Percentiles rank a stretch among this genome's conserved stretches.
Evolutionary conservation across 2,329 filamentous ascomycete species (phyloP).

Genomic region (Lachnellula suecica): DNA sequence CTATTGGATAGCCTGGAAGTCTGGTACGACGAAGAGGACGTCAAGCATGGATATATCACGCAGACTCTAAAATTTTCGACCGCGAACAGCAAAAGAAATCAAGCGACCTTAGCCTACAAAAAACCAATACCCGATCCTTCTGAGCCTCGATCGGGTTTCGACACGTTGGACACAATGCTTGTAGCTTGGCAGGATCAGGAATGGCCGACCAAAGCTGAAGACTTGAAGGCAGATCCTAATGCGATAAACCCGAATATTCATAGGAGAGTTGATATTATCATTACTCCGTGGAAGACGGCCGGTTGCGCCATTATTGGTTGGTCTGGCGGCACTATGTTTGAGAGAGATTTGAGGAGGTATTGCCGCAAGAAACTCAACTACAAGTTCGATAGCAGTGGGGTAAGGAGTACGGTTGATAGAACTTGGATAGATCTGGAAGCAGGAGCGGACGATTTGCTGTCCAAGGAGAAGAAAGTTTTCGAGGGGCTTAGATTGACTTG

Average conservation of each 20-base stretch:
- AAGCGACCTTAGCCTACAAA: slow-evolving; percentile 56
- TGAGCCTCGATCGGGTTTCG: slow-evolving; percentile 64
- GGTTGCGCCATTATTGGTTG: slow-evolving; percentile 88
- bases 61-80: slow-evolving; percentile 74
- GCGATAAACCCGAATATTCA: slow-evolving; percentile 71
- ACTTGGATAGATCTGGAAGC: slow-evolving; percentile 71
- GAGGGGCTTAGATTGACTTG: slow-evolving; percentile 70
- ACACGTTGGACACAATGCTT: slow-evolving; percentile 86
- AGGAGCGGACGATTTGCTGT: slow-evolving; percentile 56
- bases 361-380: slow-evolving; percentile 69
- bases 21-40: slow-evolving; percentile 28
- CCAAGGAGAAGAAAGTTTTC: slow-evolving; percentile 81
- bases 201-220: slow-evolving; percentile 40
- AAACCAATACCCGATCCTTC: slow-evolving; percentile 33
- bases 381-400: slow-evolving; percentile 91
- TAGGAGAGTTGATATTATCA: slow-evolving; percentile 86
- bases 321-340: slow-evolving; percentile 86
- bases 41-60: slow-evolving; percentile 61
- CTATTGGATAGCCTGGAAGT: slow-evolving; percentile 71
- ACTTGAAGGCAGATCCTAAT: slow-evolving; percentile 20
- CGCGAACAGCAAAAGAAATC: slow-evolving; percentile 70
- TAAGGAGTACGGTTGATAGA: slow-evolving; percentile 66
- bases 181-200: slow-evolving; percentile 84
- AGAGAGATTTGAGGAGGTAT: slow-evolving; percentile 80
- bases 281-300: slow-evolving; percentile 83